Base-by-base conservation (phyloP, 2,329 filamentous ascomycete species). In the Nemania bipapillata region DNA sequence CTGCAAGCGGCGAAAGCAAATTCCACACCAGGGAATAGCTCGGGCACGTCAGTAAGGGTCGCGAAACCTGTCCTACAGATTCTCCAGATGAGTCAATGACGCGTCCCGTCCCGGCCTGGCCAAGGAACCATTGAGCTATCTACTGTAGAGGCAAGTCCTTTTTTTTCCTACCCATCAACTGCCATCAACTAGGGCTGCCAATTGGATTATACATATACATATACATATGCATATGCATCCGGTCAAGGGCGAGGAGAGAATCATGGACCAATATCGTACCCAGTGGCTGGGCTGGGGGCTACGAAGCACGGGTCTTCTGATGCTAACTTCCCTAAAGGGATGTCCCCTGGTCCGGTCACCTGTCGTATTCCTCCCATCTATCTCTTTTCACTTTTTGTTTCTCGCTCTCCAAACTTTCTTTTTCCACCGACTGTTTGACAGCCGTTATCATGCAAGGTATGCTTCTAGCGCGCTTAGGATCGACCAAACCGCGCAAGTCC, bases 41-140 rank as follows among this genome's bases (percentile, higher is more conserved):
- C 28, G 15, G 60, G 37, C 60, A 40, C 40, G 60, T 63, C 60
- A 55, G 22, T n/a, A 7, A 22, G 45, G 9, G 42, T 49, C 24
- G 59, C 5, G 26, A 17, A 5, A 45, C 24, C 17, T 28, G 4
- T 20, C 30, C 37, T 6, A 45, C 9, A 32, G 22, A 30, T 45
- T 58, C 54, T 40, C 53, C 22, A 42, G 30, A 32, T 42, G 55
- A 53, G n/a, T 59, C 26, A 60, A 20, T 54, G 47, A 60, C 55
- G 55, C 55, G 63, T 60, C 28, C 49, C 56, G 63, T 49, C 63
- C 56, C 63, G 63, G 55, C 12, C 32, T 20, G 26, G 26, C 9
- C 32, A 12, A 53, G 45, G 54, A 58, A 35, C 17, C n/a, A 53
- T 32, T 30, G 40, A 22, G n/a, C n/a, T n/a, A n/a, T n/a, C n/a